Base-by-base conservation (phyloP, 805 yeast species). In the Metschnikowia aberdeeniae region DNA sequence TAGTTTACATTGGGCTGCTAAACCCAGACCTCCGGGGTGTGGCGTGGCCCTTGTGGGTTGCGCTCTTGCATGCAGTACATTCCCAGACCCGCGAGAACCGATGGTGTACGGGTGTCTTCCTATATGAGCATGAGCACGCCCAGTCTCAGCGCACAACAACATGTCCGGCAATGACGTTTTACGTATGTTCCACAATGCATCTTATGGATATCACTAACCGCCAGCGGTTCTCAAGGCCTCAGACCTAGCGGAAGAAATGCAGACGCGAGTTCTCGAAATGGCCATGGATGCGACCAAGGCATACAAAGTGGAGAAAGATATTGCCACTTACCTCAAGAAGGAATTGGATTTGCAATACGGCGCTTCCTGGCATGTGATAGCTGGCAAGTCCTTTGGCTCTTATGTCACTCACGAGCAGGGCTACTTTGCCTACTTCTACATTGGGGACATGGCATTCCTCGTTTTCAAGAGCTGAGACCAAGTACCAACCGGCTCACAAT, bases 321-420 rank as follows among this genome's bases (percentile, higher is more conserved):
- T 84, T 31, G 90, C 93, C 12, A 74, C 81, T 0, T 69, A 65
- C 44, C 63, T 85, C 49, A 86, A 86, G 67, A 82, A 82, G 54
- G 82, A 75, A 51, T 62, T 85, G 62, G 93, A 86, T 59, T 72
- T 75, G 38, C 62, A 71, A 37, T 77, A 73, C 47, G 92, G 90
- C 0, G 76, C 81, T 26, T 78, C 87, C 33, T 86, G 93, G 95
- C 92, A 86, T 60, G 87, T 84, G 2, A 75, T 86, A 40, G 89
- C 84, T 43, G 95, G 93, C 9, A 82, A 79, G 61, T 82, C 81
- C 55, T 86, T 86, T 63, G 92, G 93, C 3, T 77, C 85, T 40
- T 84, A 82, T 59, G 89, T 86, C 14, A 82, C 90, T 10, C 93
- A 86, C 58, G 87, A 85, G 62, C 80, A 80, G 53, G 90, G 89